phyloP scores from a whole-genome alignment of 257 asterid genomes.

The Solanum lycopersicoides region DNA sequence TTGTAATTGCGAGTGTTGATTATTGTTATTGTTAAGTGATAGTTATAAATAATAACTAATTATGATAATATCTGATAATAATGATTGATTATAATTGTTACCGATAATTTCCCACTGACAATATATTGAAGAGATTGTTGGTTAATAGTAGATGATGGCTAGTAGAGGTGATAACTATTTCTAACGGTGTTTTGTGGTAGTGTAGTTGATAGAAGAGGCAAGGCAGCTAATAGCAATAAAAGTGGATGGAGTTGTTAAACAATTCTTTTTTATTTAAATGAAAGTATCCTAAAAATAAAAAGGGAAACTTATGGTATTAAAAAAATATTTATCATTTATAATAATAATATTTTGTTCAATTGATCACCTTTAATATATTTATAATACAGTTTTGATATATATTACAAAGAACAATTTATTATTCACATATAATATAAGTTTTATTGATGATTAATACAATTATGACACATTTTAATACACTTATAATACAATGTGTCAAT shows the following conservation, averaged over 20 bases:
- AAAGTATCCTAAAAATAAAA: background rate
- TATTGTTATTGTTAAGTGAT: background rate
- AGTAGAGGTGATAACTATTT: background rate
- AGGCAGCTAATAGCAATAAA: background rate
- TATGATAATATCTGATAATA: background rate
- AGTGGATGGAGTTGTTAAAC: background rate
- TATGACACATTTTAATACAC: no score
- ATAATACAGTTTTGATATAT: no score
- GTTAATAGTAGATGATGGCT: background rate
- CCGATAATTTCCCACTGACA: background rate
- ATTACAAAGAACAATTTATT: no score
- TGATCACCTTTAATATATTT: no score
- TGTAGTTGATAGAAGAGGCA: background rate
- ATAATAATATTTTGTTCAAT: no score
- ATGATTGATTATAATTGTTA: background rate
- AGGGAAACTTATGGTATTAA: background rate
- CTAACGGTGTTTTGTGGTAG: background rate
- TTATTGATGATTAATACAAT: no score
- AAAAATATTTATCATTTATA: no score
- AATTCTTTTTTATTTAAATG: background rate
- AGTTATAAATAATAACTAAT: background rate
- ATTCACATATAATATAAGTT: no score
- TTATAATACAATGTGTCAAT: no score
- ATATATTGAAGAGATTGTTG: background rate
- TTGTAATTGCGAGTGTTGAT: background rate